Evolutionary conservation across 768 basidiomycete species (phyloP), one percentile per base, ranked within the genome.

Genomic region (Suillus subaureus): DNA sequence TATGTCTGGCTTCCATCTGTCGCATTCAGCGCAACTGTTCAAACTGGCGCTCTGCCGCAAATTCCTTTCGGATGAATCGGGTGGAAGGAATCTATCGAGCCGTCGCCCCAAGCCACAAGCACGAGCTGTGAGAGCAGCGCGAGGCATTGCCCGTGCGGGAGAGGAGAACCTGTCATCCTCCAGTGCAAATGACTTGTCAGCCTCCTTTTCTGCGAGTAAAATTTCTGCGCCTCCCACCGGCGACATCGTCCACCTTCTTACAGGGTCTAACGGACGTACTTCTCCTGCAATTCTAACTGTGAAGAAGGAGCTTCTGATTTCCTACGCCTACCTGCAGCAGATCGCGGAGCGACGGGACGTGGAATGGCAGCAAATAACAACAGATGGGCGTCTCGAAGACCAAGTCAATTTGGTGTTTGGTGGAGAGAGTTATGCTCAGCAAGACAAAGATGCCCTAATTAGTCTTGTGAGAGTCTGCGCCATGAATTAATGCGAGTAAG

Each of bases 31-130:
- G 3, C 75, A 80, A 57, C 71, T 70, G 28, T 85, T 85, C 62
- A 84, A 84, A 71, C 64, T 85, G 6, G 68, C 74, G 0, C 68
- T 84, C 16, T 85, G 83, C 68, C 79, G 79, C 54, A 81, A 76
- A 69, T 75, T 80, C 55, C 68, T 82, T 47, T 73, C 72, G 11
- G 75, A 74, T 55, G 68, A 70, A 11, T 58, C 68, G 9, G 68
- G 70, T 26, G 62, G 47, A 39, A 33, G 62, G 23, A 70, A 58
- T 4, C 62, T 62, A 4, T 62, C 67, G 47, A 69, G 72, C 33
- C 72, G 70, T 40, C 75, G 80, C 55, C 78, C 79, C 7, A 75
- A 75, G 43, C 77, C 79, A n/a, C 77, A 78, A 56, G 72, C 69
- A 31, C 75, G 69, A 66, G 72, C 66, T 62, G 66, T 43, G 54